Percentiles rank a stretch among this genome's conserved stretches.
Conservation (phyloP, 129 eudicot species). For the Heracleum sosnowskyi region DNA sequence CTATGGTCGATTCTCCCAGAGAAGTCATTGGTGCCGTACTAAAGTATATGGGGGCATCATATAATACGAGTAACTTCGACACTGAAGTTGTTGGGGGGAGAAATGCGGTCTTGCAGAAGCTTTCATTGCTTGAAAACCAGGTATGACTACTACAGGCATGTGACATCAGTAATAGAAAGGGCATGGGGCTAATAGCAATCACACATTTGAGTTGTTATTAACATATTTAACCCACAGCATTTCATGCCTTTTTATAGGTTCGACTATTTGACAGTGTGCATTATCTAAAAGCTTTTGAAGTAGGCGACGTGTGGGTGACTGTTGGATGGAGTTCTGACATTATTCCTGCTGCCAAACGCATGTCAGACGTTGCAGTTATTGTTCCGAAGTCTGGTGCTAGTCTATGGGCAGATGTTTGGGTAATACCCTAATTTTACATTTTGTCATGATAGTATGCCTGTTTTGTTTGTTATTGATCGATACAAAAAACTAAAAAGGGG, state of each 20-base stretch:
- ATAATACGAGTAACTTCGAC: constrained; percentile 63
- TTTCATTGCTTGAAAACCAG: constrained; percentile 57
- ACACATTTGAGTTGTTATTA: neutral
- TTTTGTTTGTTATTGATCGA: neutral
- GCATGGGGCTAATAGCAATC: neutral
- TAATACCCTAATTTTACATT: neutral
- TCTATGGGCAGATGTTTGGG: constrained; percentile 99
- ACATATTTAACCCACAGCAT: neutral
- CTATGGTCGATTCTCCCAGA: constrained; percentile 92
- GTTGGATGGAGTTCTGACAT: constrained; percentile 98
- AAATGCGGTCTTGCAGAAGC: constrained; percentile 61
- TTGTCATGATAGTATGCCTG: neutral
- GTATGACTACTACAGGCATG: constrained; percentile 18
- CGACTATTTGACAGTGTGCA: constrained; percentile 73
- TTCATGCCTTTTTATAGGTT: constrained; percentile 42
- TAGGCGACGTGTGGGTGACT: constrained; percentile 89
- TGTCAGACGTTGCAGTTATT: constrained; percentile 72
- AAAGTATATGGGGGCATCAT: constrained; percentile 85
- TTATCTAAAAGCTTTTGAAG: constrained; percentile 78
- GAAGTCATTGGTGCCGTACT: constrained; percentile 87
- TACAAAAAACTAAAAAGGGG: neutral
- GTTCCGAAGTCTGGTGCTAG: constrained; percentile 96
- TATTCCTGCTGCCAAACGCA: constrained; percentile 78
- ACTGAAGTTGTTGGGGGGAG: constrained; percentile 75
- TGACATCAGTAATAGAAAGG: neutral